Base-by-base conservation (phyloP, 2,329 filamentous ascomycete species). In the Xylariaceae sp. region DNA sequence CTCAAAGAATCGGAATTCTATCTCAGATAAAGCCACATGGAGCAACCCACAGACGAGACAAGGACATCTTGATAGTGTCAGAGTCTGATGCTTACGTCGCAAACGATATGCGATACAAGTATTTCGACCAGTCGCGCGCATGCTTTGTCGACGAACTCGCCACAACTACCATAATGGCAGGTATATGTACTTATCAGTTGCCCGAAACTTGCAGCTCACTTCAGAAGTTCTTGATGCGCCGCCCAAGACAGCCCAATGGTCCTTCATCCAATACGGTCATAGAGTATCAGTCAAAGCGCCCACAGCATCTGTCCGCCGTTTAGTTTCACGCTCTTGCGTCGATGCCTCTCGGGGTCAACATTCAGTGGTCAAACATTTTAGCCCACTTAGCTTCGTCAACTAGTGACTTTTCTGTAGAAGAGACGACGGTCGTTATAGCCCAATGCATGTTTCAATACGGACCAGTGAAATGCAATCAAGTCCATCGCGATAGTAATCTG, bases 321-420 rank as follows among this genome's bases (percentile, higher is more conserved):
- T 81, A 87, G 48, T 86, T 75, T 61, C 77, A 79, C 46, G 69
- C 74, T 0, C 73, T 85, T n/a, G 70, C 72, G 0, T 61, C 73
- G 0, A 56, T 86, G 2, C 72, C 77, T 0, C 61, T 76, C 1
- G 81, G 81, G 0, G 52, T 71, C 16, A 60, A 64, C 1, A 64
- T 83, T 9, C 78, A 82, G 46, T 86, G 81, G 77, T 60, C 70
- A 9, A 86, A 84, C 48, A 75, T 87, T 3, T 60, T 82, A 0
- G 60, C 71, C 1, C 76, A 84, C 57, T 63, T 87, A 3, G 63
- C 67, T 0, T 67, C 70, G 1, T 74, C 77, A 0, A 69, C 69
- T 1, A 47, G 87, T 0, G 75, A 82, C 42, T 76, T 82, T 34
- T 77, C 75, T 10, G 76, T 77, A 41, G 52, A 67, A 0, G 77